Base-by-base conservation (phyloP, 768 basidiomycete species). In the Tricholoma saponaceum region DNA sequence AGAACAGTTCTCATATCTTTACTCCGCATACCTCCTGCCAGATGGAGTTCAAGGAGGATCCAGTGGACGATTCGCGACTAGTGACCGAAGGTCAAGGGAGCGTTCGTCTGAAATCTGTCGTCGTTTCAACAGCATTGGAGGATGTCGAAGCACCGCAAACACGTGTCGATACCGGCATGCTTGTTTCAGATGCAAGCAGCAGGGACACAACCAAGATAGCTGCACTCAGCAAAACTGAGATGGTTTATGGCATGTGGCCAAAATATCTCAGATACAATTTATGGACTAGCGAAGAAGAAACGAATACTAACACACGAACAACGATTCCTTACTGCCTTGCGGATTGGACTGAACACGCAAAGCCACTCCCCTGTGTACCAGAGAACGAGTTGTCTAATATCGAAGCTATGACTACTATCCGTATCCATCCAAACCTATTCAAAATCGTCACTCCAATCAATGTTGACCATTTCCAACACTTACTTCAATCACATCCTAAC, bases 401-500 rank as follows among this genome's bases (percentile, higher is more conserved):
- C 22, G 12, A 46, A 23, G 44, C 41, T 6, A 5, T 43, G 4
- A 20, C 6, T 6, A 25, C 44, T 1, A 46, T 25, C 23, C 1
- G 4, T 3, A 46, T 12, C 13, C 6, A 46, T 23, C 23, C 13
- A 1, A 46, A 46, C 12, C 44, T 46, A 10, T 46, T 25, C 41
- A 43, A 43, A 25, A 76, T n/a, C n/a, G n/a, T n/a, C n/a, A n/a
- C n/a, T n/a, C n/a, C n/a, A n/a, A n/a, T n/a, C n/a, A n/a, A n/a
- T 8, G 62, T 76, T 10, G 59, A 70, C n/a, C 39, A 20, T 0
- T 68, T 77, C 14, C 54, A 74, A 32, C 0, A 7, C 0, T 57
- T 73, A 0, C 59, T 78, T 0, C 1, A 0, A 0, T 0, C 14
- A 0, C 78, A 79, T 56, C 76, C 76, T 0, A 80, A 79, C 35